Evolutionary conservation across 163 green algal genomes (phyloP), one percentile per base, ranked within the genome.

Genomic region (Chloromonas sp.): DNA sequence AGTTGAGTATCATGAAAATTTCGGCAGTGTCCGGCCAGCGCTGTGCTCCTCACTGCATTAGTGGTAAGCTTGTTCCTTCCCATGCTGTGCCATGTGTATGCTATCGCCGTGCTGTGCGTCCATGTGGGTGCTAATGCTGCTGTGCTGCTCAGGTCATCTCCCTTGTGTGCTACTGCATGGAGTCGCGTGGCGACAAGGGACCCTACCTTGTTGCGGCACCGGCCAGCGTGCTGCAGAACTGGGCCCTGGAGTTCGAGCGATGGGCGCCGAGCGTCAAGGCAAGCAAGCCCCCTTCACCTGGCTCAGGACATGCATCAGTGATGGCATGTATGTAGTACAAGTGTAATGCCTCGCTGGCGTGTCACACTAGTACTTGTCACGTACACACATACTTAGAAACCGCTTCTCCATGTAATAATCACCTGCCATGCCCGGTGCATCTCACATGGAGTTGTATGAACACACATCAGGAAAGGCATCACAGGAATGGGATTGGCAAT

Each of bases 221-320:
- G 14, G 93, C 96, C 58, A 96, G 95, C 2, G 91, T 99, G 79
- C 88, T 98, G 78, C 88, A 92, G 81, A 99, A 98, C 88, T 99
- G 96, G 96, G 85, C 90, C 15, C 14, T 84, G 0, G 96, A 99
- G 93, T 91, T 98, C 36, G 60, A 83, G 70, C 85, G 82, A 60
- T 99, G 96, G 95, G 89, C 95, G 13, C 95, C 96, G 0, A 78
- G 70, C 1, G 87, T 98, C 11, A 82, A 84, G 79, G 85, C 86
- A 2, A 61, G 78, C 66, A 36, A 36, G 36, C 36, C 36, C 36
- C 36, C 36, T 36, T 36, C 36, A 36, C 36, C 36, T 76, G 13
- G 8, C 8, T 8, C 70, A n/a, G 70, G 8, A 76, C 70, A 8
- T 76, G 70, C 70, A 8, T 76, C 70, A 76, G 70, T 76, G 70